These are phyloP conservation scores for Cenchrus purpureus DNA, from an alignment of 176 grass and related monocot genomes.

Conservation along the genomic window DNA sequence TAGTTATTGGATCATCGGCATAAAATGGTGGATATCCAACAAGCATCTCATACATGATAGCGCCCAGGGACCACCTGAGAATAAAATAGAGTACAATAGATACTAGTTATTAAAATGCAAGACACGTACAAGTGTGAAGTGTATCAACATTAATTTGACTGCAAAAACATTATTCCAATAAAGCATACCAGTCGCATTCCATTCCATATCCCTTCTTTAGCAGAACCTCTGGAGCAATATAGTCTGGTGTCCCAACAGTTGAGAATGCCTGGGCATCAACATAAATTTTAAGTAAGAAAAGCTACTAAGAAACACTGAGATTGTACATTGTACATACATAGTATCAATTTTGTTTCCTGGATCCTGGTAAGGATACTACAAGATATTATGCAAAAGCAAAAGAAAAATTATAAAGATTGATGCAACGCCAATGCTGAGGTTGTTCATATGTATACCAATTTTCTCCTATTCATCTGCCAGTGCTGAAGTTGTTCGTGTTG, in stretches of 20 bases:
- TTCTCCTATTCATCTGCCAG: conserved; percentile 97
- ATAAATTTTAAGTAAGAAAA: conserved; percentile 46
- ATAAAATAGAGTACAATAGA: conserved; percentile 29
- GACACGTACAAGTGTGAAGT: neutral
- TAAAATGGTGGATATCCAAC: conserved; percentile 97
- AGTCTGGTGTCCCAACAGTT: conserved; percentile 96
- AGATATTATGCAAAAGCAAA: conserved; percentile 29
- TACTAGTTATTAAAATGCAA: conserved; percentile 18
- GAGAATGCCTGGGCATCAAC: conserved; percentile 81
- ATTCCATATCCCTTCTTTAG: conserved; percentile 99
- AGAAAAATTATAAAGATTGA: conserved; percentile 5
- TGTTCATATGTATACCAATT: conserved; percentile 61
- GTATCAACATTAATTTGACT: conserved; percentile 8
- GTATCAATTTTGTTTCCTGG: neutral
- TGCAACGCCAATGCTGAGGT: neutral
- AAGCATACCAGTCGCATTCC: conserved; percentile 93
- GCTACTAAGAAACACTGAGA: neutral
- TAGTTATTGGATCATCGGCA: conserved; percentile 93
- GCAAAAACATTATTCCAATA: neutral
- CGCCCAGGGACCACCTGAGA: conserved; percentile 92
- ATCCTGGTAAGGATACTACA: neutral
- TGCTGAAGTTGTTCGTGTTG: conserved; percentile 91
- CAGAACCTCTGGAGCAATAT: conserved; percentile 99
- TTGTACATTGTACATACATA: neutral
- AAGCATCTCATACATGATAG: conserved; percentile 99